These are phyloP conservation scores for Ceratocystis eucalypticola DNA, from an alignment of 2,329 filamentous ascomycete genomes.

Conservation along the genomic window DNA sequence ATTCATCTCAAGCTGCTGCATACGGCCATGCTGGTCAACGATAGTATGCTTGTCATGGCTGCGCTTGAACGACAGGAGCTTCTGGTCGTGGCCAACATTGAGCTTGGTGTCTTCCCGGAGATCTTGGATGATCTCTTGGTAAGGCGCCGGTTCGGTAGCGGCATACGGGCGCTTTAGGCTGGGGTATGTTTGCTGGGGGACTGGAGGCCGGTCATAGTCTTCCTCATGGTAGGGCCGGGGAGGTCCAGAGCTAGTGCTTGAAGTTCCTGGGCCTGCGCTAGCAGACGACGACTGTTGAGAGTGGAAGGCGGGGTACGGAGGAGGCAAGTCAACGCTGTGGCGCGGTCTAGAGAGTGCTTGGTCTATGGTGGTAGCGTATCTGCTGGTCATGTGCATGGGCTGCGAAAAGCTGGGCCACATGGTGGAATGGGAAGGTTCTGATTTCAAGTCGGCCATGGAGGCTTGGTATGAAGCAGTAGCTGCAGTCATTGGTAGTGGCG, in stretches of 20 bases:
- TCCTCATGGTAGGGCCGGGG: conserved; percentile 24
- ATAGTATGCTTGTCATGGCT: conserved; percentile 47
- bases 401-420: conserved; percentile 47
- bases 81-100: conserved; percentile 46
- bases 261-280: not conserved
- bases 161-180: conserved; percentile 46
- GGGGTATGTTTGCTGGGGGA: conserved; percentile 37
- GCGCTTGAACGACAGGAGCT: conserved; percentile 44
- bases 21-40: conserved; percentile 44
- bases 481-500: conserved; percentile 14
- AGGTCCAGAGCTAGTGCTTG: not conserved
- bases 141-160: conserved; percentile 34
- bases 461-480: conserved; percentile 17
- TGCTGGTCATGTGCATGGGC: conserved; percentile 37
- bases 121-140: conserved; percentile 49
- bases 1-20: conserved; percentile 48
- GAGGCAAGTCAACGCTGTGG: conserved; percentile 28
- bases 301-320: conserved; percentile 36
- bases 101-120: conserved; percentile 46
- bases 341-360: conserved; percentile 33
- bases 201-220: conserved; percentile 36
- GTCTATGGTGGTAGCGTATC: conserved; percentile 36
- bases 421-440: conserved; percentile 42
- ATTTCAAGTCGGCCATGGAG: conserved; percentile 48
- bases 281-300: conserved; percentile 7